Evolutionary conservation across 139 green algal genomes (phyloP).

Genomic region (Chlamydomonas sphaeroides): DNA sequence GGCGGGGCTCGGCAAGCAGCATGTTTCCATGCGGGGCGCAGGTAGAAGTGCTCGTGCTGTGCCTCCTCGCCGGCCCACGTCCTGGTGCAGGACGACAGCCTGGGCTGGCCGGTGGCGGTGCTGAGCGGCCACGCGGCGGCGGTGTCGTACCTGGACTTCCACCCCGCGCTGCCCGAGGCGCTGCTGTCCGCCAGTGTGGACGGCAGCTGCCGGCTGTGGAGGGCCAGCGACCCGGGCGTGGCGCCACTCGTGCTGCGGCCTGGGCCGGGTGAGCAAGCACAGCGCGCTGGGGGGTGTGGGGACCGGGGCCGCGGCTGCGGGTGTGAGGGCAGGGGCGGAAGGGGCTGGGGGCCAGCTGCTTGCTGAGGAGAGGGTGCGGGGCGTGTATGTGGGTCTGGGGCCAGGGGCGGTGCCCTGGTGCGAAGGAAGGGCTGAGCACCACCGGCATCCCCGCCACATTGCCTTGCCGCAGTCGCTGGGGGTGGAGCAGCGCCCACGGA

Average conservation of each 20-base stretch:
- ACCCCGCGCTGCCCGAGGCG: slow-evolving; percentile 47
- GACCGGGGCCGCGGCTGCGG: background rate
- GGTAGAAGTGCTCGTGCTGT: background rate
- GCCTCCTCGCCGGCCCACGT: background rate
- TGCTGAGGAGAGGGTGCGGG: background rate
- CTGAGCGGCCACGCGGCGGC: slow-evolving; percentile 69
- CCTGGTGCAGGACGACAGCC: slow-evolving; percentile 40
- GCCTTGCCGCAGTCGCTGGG: too few species aligned
- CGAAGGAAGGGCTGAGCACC: too few species aligned
- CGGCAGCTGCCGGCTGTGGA: slow-evolving; percentile 80
- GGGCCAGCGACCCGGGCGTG: slow-evolving; percentile 49
- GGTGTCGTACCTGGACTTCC: slow-evolving; percentile 79
- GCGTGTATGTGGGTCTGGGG: too few species aligned
- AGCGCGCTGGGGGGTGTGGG: too few species aligned
- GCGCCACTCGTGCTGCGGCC: slow-evolving; percentile 56
- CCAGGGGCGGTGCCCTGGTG: too few species aligned
- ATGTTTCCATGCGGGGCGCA: too few species aligned
- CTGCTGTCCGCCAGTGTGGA: slow-evolving; percentile 81
- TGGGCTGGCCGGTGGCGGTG: slow-evolving; percentile 69
- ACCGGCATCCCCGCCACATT: too few species aligned
- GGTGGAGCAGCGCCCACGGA: too few species aligned
- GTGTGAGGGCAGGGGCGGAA: background rate
- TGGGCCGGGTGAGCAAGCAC: too few species aligned
- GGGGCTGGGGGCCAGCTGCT: too few species aligned
- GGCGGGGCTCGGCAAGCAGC: too few species aligned